These are phyloP conservation scores for Pezicula rhizophila DNA, from an alignment of 2,329 filamentous ascomycete genomes.

Conservation along the genomic window DNA sequence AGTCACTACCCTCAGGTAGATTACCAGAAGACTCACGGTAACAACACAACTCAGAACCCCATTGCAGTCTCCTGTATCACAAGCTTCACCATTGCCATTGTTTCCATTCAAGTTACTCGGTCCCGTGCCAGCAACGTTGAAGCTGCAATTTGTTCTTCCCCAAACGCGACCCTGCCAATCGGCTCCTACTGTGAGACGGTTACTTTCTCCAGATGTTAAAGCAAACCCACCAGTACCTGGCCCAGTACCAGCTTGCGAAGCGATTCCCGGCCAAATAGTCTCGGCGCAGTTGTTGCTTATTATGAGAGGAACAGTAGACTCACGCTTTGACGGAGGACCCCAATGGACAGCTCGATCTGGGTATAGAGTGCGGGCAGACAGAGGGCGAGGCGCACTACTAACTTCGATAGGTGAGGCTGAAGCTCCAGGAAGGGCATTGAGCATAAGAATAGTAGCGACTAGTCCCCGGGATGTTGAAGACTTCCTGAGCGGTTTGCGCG, in stretches of 20 bases:
- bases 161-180: slow-evolving; percentile 80
- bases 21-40: slow-evolving; percentile 46
- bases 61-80: slow-evolving; percentile 71
- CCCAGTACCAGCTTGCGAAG: slow-evolving; percentile 64
- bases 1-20: background rate
- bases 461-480: slow-evolving; percentile 5
- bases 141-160: slow-evolving; percentile 79
- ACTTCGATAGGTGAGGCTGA: background rate
- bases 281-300: slow-evolving; percentile 68
- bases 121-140: slow-evolving; percentile 57
- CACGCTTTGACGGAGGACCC: slow-evolving; percentile 26
- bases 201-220: slow-evolving; percentile 51
- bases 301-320: slow-evolving; percentile 49
- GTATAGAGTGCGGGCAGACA: background rate
- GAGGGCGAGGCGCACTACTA: background rate
- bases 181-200: slow-evolving; percentile 57
- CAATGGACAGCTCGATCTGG: slow-evolving; percentile 4
- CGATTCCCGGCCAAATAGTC: slow-evolving; percentile 70
- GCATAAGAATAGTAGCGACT: slow-evolving; percentile 9
- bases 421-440: slow-evolving; percentile 11
- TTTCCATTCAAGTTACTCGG: slow-evolving; percentile 34
- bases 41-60: slow-evolving; percentile 62
- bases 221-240: slow-evolving; percentile 65
- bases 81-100: slow-evolving; percentile 48
- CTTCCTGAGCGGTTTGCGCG: slow-evolving; percentile 7